phyloP scores from a whole-genome alignment of 2,329 filamentous ascomycete species.

The Monosporascus sp. region DNA sequence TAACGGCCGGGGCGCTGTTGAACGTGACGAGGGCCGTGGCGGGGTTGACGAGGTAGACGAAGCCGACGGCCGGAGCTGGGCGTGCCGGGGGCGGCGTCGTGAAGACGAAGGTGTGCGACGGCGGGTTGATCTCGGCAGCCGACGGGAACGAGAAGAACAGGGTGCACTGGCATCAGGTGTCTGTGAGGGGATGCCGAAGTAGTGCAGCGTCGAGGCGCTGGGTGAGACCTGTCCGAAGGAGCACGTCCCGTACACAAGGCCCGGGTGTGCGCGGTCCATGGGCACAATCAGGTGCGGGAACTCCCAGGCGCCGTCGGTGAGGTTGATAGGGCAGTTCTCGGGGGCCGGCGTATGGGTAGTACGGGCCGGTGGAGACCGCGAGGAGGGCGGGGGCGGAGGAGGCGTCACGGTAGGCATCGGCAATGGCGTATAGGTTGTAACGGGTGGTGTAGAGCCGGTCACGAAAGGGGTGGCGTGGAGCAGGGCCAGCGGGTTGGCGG shows the following conservation, averaged over 20 bases:
- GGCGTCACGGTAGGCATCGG: constrained; percentile 4
- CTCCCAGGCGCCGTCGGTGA: constrained; percentile 39
- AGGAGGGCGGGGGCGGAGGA: constrained; percentile 10
- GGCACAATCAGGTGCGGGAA: constrained; percentile 50
- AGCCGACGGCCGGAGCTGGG: constrained; percentile 48
- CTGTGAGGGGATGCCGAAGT: constrained; percentile 59
- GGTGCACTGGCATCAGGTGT: constrained; percentile 54
- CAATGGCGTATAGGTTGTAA: constrained; percentile 8
- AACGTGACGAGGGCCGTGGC: constrained; percentile 48
- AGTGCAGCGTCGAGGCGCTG: constrained; percentile 56
- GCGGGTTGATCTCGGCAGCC: background rate
- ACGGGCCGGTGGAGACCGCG: constrained; percentile 1
- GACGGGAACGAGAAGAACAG: constrained; percentile 60
- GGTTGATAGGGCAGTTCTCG: constrained; percentile 35
- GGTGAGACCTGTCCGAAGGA: constrained; percentile 51
- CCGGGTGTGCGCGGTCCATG: constrained; percentile 16
- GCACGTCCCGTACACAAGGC: constrained; percentile 37
- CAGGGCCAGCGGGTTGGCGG: background rate
- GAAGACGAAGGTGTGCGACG: background rate
- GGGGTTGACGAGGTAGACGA: constrained; percentile 39
- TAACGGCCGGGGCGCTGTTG: constrained; percentile 42
- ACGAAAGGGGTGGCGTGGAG: background rate
- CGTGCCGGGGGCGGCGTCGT: constrained; percentile 40
- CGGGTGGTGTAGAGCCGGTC: constrained; percentile 7
- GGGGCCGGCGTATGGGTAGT: background rate